phyloP scores from a whole-genome alignment of 1,284 basidiomycete genomes.

The Sphagnurus paluster region DNA sequence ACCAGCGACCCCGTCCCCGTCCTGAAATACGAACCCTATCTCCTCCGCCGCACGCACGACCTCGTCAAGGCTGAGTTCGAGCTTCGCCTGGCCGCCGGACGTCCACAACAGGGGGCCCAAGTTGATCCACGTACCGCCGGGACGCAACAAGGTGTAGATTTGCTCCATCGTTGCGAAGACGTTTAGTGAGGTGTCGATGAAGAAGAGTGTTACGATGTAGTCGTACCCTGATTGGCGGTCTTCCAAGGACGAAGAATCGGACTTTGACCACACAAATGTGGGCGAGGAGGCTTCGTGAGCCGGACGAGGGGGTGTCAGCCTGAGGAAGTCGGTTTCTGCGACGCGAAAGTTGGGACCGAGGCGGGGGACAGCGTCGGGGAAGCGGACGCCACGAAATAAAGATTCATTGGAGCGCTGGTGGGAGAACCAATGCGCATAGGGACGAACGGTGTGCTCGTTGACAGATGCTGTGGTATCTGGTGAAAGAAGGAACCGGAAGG shows the following conservation, averaged over 20 bases:
- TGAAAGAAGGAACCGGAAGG: constrained; percentile 56
- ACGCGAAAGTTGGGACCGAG: constrained; percentile 42
- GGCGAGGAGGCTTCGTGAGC: constrained; percentile 2
- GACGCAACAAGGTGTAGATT: constrained; percentile 51
- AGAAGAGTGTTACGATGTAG: constrained; percentile 65
- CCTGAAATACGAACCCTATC: constrained; percentile 49
- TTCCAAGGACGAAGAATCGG: background rate
- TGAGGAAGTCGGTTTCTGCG: constrained; percentile 55
- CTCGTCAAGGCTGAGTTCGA: constrained; percentile 66
- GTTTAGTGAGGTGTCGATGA: constrained; percentile 69
- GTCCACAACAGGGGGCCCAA: constrained; percentile 68
- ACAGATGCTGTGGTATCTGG: constrained; percentile 36
- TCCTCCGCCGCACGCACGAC: constrained; percentile 47
- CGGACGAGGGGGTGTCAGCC: constrained; percentile 25
- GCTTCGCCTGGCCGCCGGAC: constrained; percentile 48
- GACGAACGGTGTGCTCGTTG: constrained; percentile 53
- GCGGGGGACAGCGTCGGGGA: constrained; percentile 62
- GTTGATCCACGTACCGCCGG: constrained; percentile 68
- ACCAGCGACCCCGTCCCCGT: constrained; percentile 20
- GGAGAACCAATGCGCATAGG: constrained; percentile 68
- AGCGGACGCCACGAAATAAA: constrained; percentile 50
- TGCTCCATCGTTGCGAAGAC: constrained; percentile 53
- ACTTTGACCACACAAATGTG: constrained; percentile 16
- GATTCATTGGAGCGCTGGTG: constrained; percentile 55
- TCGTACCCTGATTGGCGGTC: constrained; percentile 42